Evolutionary conservation across 352 stramenopile genomes (phyloP).

Genomic region (Pythium brachiatum): DNA sequence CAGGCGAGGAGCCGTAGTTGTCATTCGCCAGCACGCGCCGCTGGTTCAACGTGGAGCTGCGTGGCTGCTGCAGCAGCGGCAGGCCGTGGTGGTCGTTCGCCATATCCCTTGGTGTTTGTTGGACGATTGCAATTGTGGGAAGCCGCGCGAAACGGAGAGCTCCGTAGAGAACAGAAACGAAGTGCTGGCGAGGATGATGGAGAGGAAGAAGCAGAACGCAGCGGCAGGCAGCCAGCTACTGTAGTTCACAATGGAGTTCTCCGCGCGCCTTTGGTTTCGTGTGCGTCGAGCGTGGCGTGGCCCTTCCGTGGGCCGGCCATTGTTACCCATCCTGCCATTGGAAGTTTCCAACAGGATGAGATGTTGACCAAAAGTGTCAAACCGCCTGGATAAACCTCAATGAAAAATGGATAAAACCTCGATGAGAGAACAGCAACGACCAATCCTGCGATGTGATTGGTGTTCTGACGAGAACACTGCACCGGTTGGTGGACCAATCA

Average conservation of each 20-base stretch:
- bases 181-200: background rate
- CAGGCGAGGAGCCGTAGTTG: constrained; percentile 9
- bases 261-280: constrained; percentile 15
- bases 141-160: background rate
- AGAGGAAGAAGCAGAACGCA: background rate
- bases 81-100: constrained; percentile 31
- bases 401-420: background rate
- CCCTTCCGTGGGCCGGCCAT: constrained; percentile 1
- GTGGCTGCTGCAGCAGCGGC: constrained; percentile 30
- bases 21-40: constrained; percentile 11
- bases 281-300: constrained; percentile 1
- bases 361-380: constrained; percentile 7
- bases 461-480: constrained; percentile 20
- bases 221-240: too few relatives aligned
- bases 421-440: background rate
- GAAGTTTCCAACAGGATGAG: background rate
- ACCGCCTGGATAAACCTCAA: constrained; percentile 17
- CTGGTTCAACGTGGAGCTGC: constrained; percentile 11
- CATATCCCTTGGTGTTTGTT: constrained; percentile 20
- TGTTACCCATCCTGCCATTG: background rate
- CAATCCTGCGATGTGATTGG: constrained; percentile 13
- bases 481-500: constrained; percentile 19
- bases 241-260: constrained; percentile 17
- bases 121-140: background rate
- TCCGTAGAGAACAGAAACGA: background rate